Evolutionary conservation across 352 stramenopile genomes (phyloP), one percentile per base, ranked within the genome.

Genomic region (Hyaloperonospora arabidopsidis): DNA sequence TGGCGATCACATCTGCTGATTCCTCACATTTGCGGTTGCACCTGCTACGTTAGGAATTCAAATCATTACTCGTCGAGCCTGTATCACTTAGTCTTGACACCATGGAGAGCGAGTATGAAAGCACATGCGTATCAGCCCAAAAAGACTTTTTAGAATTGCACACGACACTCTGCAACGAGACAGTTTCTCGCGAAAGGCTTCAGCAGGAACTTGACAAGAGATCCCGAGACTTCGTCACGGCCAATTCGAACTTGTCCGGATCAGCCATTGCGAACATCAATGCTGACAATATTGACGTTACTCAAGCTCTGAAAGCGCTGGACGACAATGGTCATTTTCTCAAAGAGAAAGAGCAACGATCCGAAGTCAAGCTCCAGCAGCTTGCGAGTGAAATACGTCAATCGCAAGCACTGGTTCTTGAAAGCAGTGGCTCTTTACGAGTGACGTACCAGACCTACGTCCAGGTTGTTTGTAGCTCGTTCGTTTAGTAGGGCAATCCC

Each of bases 61-160:
- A 72, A n/a, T 90, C 79, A 1, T 35, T 93, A 14, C 53, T 93
- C 12, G 65, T 76, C 1, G 82, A 93, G 36, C 79, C 82, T 11
- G 79, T 90, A 14, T 60, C 76, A 8, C 51, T 93, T 32, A 89
- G 77, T 39, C 65, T 93, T 41, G 61, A 65, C 15, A 88, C 76
- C 21, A 93, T 93, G 79, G 86, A 84, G 43, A 76, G 70, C 40
- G 79, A 93, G 22, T 93, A 93, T 34, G 80, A 88, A 52, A 77
- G 59, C 25, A 66, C 78, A 18, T 65, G 76, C 19, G 49, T 56
- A 0, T 62, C 63, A n/a, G 79, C 74, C 12, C 76, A 90, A 19
- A 78, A 89, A n/a, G 77, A 68, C 15, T 89, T 89, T 39, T 54
- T 69, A 10, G 83, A 80, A 36, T 52, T 63, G 1, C 74, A 89